Percentiles rank a stretch among this genome's conserved stretches.
Evolutionary conservation across 495 filamentous ascomycete genomes (phyloP).

Genomic region (Entonaema liquescens): DNA sequence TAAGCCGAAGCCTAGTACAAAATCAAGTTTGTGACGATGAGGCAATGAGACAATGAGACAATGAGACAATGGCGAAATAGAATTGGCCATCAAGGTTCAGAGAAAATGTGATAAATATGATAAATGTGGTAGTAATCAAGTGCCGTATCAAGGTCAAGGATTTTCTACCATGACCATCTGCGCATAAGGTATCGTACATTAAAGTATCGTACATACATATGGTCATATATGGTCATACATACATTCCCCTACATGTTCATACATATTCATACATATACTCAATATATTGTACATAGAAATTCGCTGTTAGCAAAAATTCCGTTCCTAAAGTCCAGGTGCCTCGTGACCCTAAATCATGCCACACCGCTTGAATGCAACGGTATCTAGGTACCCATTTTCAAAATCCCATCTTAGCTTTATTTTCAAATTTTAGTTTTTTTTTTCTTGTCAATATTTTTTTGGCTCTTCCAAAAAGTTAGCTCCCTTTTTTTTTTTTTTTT

Average conservation of each 20-base stretch:
- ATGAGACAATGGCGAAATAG: conserved; percentile 1
- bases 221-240: background rate
- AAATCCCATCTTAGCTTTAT: conserved; percentile 18
- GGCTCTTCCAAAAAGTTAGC: background rate
- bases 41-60: background rate
- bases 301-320: conserved; percentile 34
- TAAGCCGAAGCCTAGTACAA: too few species aligned
- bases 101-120: conserved; percentile 5
- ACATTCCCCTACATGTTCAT: background rate
- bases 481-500: conserved; percentile 1
- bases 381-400: conserved; percentile 43
- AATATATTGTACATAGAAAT: conserved; percentile 11
- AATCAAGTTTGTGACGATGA: background rate
- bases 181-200: background rate
- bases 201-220: background rate
- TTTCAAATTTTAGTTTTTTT: conserved; percentile 13
- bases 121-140: conserved; percentile 1
- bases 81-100: conserved; percentile 21
- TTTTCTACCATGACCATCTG: background rate
- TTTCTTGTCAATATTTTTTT: background rate
- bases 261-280: background rate
- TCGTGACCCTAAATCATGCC: conserved; percentile 45
- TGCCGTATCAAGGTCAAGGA: conserved; percentile 24
- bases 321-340: conserved; percentile 35
- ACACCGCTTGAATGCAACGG: conserved; percentile 43